Evolutionary conservation across 169 alveolate genomes (phyloP).

Genomic region (Perkinsus marinus): DNA sequence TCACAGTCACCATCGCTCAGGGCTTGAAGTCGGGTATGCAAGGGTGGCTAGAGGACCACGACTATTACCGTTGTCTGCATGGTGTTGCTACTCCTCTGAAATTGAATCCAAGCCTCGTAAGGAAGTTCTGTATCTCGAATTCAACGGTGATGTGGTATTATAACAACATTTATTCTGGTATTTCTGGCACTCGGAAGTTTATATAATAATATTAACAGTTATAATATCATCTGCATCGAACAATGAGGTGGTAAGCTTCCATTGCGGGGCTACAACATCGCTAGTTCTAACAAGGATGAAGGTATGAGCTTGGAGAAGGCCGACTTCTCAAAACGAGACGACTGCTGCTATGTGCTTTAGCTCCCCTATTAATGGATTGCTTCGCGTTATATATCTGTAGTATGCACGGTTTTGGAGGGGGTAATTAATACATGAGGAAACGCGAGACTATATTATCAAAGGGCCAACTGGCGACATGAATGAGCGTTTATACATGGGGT

Average conservation of each 20-base stretch:
- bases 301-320: neutral
- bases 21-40: neutral
- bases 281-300: neutral
- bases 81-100: neutral
- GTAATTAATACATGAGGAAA: too few relatives aligned
- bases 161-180: too few relatives aligned
- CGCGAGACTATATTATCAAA: too few relatives aligned
- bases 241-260: neutral
- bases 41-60: neutral
- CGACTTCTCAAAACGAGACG: neutral
- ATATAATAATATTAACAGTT: too few relatives aligned
- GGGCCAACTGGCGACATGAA: too few relatives aligned
- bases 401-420: too few relatives aligned
- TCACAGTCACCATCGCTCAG: neutral
- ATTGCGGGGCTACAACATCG: neutral
- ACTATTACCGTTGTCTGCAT: neutral
- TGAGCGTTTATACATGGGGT: too few relatives aligned
- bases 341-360: neutral
- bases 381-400: too few relatives aligned
- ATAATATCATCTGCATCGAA: neutral
- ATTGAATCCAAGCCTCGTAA: neutral
- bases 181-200: too few relatives aligned
- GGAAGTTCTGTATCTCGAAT: too few relatives aligned
- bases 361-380: too few relatives aligned
- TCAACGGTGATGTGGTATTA: too few relatives aligned